These are phyloP conservation scores for Aureobasidium sp. DNA, from an alignment of 2,329 filamentous ascomycete species.

Conservation along the genomic window DNA sequence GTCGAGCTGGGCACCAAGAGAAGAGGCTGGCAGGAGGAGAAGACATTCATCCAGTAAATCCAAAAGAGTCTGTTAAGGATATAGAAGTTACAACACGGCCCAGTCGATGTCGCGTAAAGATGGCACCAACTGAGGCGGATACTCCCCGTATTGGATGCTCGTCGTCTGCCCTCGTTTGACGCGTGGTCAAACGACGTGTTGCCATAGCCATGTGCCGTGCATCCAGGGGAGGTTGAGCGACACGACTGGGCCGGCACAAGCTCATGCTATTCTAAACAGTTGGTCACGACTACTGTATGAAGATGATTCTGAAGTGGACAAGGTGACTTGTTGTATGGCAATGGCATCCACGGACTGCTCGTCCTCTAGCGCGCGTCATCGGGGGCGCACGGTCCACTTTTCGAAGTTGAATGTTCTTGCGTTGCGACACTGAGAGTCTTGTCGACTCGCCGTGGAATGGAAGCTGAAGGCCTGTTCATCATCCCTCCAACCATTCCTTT, in stretches of 20 bases:
- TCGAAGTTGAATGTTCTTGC: too few relatives aligned
- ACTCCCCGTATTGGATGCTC: not conserved
- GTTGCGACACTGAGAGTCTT: not conserved
- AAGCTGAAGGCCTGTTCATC: not conserved
- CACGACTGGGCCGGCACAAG: not conserved
- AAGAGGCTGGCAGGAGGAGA: slow-evolving; percentile 71
- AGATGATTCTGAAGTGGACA: not conserved
- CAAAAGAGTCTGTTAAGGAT: not conserved
- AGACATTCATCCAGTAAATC: slow-evolving; percentile 39
- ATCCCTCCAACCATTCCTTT: slow-evolving; percentile 11
- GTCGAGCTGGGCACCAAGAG: slow-evolving; percentile 91
- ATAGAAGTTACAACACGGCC: not conserved
- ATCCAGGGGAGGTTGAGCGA: not conserved
- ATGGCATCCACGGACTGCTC: not conserved
- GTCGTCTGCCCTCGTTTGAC: not conserved
- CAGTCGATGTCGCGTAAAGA: not conserved
- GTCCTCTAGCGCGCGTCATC: not conserved
- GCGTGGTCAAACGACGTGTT: not conserved
- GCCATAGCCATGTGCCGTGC: not conserved
- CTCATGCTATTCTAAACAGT: not conserved
- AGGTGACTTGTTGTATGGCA: not conserved
- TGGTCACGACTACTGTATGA: not conserved
- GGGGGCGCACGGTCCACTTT: not conserved
- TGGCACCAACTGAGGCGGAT: not conserved
- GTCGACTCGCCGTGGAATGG: not conserved